phyloP scores from a whole-genome alignment of 306 rosid species.

The Betula pendula region DNA sequence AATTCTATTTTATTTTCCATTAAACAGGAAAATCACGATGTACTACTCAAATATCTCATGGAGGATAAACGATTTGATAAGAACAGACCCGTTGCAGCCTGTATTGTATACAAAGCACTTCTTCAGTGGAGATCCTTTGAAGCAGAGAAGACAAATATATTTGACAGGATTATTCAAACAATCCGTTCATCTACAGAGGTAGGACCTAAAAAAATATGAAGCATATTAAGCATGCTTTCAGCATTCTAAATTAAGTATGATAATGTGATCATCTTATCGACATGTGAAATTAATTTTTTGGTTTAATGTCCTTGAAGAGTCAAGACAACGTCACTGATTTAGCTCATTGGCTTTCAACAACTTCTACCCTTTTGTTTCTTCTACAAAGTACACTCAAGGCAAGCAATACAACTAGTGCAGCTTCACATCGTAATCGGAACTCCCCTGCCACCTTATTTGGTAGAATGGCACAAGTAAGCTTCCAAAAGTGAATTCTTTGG shows the following conservation, averaged over 20 bases:
- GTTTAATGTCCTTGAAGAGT: constrained; percentile 43
- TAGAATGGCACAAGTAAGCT: constrained; percentile 80
- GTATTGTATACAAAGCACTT: constrained; percentile 72
- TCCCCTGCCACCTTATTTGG: constrained; percentile 80
- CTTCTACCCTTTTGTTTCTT: constrained; percentile 76
- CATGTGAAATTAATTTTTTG: constrained; percentile 13
- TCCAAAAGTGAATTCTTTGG: constrained; percentile 23
- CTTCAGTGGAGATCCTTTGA: constrained; percentile 93
- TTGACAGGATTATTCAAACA: constrained; percentile 69
- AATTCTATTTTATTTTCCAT: constrained; percentile 5
- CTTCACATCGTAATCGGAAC: constrained; percentile 57
- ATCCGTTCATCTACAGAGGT: constrained; percentile 73
- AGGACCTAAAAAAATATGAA: constrained; percentile 17
- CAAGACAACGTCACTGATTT: constrained; percentile 63
- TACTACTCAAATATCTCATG: constrained; percentile 71
- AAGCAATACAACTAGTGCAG: constrained; percentile 53
- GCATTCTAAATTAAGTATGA: constrained; percentile 1
- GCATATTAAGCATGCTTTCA: constrained; percentile 9
- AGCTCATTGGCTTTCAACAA: constrained; percentile 88
- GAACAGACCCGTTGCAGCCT: constrained; percentile 71
- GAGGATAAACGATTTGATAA: constrained; percentile 75
- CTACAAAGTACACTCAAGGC: constrained; percentile 84
- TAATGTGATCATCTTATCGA: constrained; percentile 3
- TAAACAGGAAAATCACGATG: constrained; percentile 78
- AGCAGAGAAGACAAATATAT: constrained; percentile 76